Evolutionary conservation across 2,329 filamentous ascomycete species (phyloP), one percentile per base, ranked within the genome.

Genomic region (Alternaria metachromatica): DNA sequence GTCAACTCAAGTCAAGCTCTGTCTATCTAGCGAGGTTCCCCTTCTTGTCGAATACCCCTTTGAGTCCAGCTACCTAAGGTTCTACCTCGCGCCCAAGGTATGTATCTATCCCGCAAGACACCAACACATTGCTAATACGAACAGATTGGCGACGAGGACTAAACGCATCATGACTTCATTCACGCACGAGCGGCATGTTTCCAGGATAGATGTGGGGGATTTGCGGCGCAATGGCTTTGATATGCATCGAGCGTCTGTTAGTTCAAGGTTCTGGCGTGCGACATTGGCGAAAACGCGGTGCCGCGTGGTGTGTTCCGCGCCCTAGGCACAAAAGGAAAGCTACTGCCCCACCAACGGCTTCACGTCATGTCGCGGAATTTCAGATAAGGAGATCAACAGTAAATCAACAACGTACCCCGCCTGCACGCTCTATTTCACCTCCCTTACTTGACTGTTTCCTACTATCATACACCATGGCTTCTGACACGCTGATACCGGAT

Each of bases 31-130:
- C 82, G 96, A 99, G 83, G 95, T 99, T 55, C 96, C 96, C 26
- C 89, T 99, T 71, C 86, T 98, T 74, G 96, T 99, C 48, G 96
- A 99, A 85, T 99, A 98, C 82, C 84, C 59, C 83, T 97, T 65
- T 86, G 87, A 58, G 96, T 93, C 82, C 93, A 97, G 94, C 82
- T 96, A 96, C 82, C 84, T 99, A 82, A 89, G 95, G 77, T 99
- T 98, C 88, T 99, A 98, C 84, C 89, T 99, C 74, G 96, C 96
- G 70, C 96, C 96, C 70, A 99, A 99, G 94, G 96, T 96, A 84
- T 64, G 87, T 13, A 9, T 25, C 11, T 20, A 15, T 28, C 15
- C 8, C 23, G 8, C 5, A 26, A 7, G 11, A 5, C 25, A 37
- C 30, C 26, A 4, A 18, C 23, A 11, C 5, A n/a, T 48, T 69